Conservation (phyloP, 2,329 filamentous ascomycete genomes). For the Chrysoporthe deuterocubensis region DNA sequence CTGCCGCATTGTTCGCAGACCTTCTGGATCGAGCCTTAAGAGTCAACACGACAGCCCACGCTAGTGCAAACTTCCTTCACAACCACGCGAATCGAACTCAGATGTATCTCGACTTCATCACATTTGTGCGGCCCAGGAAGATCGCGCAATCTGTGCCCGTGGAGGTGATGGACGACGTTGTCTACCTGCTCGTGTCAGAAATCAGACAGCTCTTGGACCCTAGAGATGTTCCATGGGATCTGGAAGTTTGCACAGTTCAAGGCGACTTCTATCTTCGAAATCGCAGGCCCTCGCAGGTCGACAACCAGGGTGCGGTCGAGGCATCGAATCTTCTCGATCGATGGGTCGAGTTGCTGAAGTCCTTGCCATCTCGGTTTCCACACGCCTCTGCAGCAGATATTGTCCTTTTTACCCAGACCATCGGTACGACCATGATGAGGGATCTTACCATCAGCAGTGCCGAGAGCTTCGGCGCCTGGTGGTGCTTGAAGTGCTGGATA, state of each 20-base stretch:
- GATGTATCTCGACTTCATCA: conserved; percentile 94
- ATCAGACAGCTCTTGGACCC: conserved; percentile 74
- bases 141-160: conserved; percentile 66
- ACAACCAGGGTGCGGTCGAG: conserved; percentile 43
- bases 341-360: conserved; percentile 74
- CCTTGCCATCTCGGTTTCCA: conserved; percentile 72
- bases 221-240: conserved; percentile 65
- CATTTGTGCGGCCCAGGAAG: conserved; percentile 65
- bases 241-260: conserved; percentile 65
- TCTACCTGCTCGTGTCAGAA: conserved; percentile 65
- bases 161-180: conserved; percentile 68
- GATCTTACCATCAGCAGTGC: conserved; percentile 80
- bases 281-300: conserved; percentile 46
- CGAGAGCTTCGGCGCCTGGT: conserved; percentile 87
- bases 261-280: conserved; percentile 58
- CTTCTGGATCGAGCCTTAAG: conserved; percentile 85
- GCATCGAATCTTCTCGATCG: conserved; percentile 74
- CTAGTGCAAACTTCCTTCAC: conserved; percentile 89
- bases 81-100: conserved; percentile 88
- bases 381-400: conserved; percentile 74
- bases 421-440: conserved; percentile 77
- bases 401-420: conserved; percentile 74
- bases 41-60: conserved; percentile 92
- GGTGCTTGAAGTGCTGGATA: conserved; percentile 93
- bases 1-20: conserved; percentile 85